Evolutionary conservation across 2,329 filamentous ascomycete species (phyloP).

Genomic region (Xylariales sp.): DNA sequence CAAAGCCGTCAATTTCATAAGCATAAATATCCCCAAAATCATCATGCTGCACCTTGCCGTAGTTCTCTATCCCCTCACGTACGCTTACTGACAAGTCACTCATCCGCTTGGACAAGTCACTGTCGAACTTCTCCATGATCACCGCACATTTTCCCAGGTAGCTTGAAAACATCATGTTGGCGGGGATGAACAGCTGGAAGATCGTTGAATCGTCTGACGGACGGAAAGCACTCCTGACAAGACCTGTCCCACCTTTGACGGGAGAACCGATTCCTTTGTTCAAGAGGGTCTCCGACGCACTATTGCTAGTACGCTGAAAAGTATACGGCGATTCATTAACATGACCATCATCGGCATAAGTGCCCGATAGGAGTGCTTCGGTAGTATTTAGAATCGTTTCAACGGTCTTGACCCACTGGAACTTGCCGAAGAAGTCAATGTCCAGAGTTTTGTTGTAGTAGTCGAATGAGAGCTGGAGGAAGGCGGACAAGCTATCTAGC

Average conservation of each 20-base stretch:
- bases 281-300: conserved; percentile 74
- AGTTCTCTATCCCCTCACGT: conserved; percentile 56
- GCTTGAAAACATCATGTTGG: conserved; percentile 77
- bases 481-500: conserved; percentile 83
- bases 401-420: conserved; percentile 69
- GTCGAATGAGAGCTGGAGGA: conserved; percentile 74
- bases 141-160: conserved; percentile 50
- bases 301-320: conserved; percentile 68
- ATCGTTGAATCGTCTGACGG: conserved; percentile 86
- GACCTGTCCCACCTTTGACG: conserved; percentile 68
- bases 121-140: conserved; percentile 39
- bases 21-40: conserved; percentile 67
- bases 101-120: conserved; percentile 51
- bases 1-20: conserved; percentile 73
- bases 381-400: conserved; percentile 65
- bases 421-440: conserved; percentile 65
- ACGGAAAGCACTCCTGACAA: conserved; percentile 83
- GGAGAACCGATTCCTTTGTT: conserved; percentile 78
- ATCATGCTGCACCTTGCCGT: conserved; percentile 37
- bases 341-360: conserved; percentile 33
- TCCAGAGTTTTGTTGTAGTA: conserved; percentile 74
- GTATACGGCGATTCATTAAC: conserved; percentile 51
- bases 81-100: conserved; percentile 57
- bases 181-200: conserved; percentile 81
- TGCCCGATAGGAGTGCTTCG: conserved; percentile 65